phyloP scores from a whole-genome alignment of 768 basidiomycete genomes.

The Botryobasidium botryosum region DNA sequence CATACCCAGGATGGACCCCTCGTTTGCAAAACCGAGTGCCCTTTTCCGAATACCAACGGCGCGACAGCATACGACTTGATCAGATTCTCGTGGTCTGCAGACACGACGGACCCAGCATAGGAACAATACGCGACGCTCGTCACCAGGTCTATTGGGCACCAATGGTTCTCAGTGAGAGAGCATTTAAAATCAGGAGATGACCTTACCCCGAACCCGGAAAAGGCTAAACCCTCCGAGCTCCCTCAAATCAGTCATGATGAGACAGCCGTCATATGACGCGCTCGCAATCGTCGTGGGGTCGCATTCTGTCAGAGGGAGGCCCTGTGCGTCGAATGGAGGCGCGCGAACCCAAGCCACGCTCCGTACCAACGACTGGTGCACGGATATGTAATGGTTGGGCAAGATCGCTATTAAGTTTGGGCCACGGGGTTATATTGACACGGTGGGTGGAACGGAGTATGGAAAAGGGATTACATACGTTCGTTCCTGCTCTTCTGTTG shows the following conservation, averaged over 20 bases:
- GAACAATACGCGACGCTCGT: conserved; percentile 49
- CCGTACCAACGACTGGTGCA: conserved; percentile 70
- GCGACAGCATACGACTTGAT: conserved; percentile 60
- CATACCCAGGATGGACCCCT: conserved; percentile 72
- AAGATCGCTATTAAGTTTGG: no score
- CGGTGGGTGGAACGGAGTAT: no score
- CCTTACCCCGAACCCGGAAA: conserved; percentile 58
- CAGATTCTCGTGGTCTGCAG: conserved; percentile 69
- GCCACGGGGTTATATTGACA: no score
- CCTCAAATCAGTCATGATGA: conserved; percentile 59
- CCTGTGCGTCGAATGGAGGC: conserved; percentile 26
- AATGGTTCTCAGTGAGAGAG: neutral
- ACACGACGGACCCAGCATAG: conserved; percentile 50
- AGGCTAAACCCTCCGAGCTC: conserved; percentile 49
- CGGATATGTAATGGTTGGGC: conserved; percentile 26
- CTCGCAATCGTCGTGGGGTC: conserved; percentile 36
- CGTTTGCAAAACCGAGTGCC: conserved; percentile 55
- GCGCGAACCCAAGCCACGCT: conserved; percentile 57
- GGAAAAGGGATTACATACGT: no score
- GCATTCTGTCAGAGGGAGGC: conserved; percentile 26
- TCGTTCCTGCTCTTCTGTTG: no score
- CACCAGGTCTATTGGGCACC: conserved; percentile 39
- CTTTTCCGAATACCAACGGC: conserved; percentile 55
- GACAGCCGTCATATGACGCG: conserved; percentile 67
- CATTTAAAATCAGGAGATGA: conserved; percentile 3